Evolutionary conservation across 768 basidiomycete genomes (phyloP), one percentile per base, ranked within the genome.

Genomic region (Lactarius deliciosus): DNA sequence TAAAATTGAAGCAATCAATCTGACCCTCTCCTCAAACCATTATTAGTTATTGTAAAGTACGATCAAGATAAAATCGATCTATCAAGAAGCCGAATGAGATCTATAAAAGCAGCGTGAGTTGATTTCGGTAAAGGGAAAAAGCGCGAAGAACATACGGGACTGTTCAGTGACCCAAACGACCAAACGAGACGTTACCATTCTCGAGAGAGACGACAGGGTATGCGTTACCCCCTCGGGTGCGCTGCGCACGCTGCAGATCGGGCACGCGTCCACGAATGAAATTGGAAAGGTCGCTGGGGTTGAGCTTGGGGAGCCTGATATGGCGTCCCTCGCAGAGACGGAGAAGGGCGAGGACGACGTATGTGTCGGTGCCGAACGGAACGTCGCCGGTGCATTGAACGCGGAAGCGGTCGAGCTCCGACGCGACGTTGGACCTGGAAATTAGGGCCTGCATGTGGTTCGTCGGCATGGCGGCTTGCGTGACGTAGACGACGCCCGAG

Each of bases 401-500:
- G 1, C 22, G 36, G 50, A 50, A 64, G 10, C 57, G 36, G 57
- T 57, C 63, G n/a, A 64, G 5, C 43, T 64, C 64, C 6, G 64
- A 64, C 18, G 64, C 57, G 40, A 60, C 38, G 58, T 60, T 64
- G n/a, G 34, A 20, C 28, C 28, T 30, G 38, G 64, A 47, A 30
- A 64, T 58, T 22, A 36, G 32, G 8, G 58, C 22, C 30, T 60
- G 47, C 38, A 64, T 4, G 20, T 34, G 32, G 36, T 43, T 36
- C 28, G 38, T 18, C 2, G 58, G 36, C 18, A 40, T 34, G n/a
- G 58, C 2, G 25, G 30, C 40, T 43, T 34, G 57, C 7, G 57
- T 50, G 28, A 64, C 13, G 8, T 55, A 50, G 28, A 60, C 58
- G 58, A 64, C 32, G 11, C 58, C 64, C 3, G 36, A 34, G 28